Base-by-base conservation (phyloP, 1,284 basidiomycete genomes). In the Stereum hirsutum region DNA sequence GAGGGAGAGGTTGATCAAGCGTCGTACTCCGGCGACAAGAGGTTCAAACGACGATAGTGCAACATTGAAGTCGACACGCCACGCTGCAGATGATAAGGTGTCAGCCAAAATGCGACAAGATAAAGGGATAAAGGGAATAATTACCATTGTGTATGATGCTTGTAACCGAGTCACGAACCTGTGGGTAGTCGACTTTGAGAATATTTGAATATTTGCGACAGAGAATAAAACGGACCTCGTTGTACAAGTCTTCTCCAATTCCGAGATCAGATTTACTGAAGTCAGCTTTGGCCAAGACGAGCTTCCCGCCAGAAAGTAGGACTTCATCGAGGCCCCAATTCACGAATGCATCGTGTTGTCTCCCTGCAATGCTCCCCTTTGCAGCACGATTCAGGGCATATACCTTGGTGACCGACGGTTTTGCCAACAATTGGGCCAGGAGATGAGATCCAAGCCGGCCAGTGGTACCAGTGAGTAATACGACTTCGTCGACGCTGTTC, bases 271-370 rank as follows among this genome's bases (percentile, higher is more conserved):
- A 49, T 20, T 53, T 49, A 8, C 51, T 43, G 3, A 58, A 37
- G 28, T 65, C 63, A 2, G 58, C 61, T 36, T 64, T 61, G 19
- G 69, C 27, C 26, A 66, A 53, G 4, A 50, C 49, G 12, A 71
- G 51, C 42, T 63, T 65, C 1, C 49, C 40, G 11, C 52, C 52
- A 5, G 52, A 41, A 3, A 64, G 41, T 2, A 67, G 41, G 1
- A 24, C 39, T 3, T 33, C 39, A 28, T 66, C 57, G 5, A 66
- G 42, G 2, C 59, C 63, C 30, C 59, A 56, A 10, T 51, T 48
- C 5, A 35, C 30, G 44, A 69, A 62, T 6, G 55, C 57, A 6
- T 46, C 50, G 6, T 45, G 36, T 36, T 68, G 64, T 25, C 64
- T 55, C 14, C 55, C 50, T 3, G 37, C 42, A n/a, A 51, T 26